Base-by-base conservation (phyloP, 768 basidiomycete genomes). In the Boletus rubroflammeus region DNA sequence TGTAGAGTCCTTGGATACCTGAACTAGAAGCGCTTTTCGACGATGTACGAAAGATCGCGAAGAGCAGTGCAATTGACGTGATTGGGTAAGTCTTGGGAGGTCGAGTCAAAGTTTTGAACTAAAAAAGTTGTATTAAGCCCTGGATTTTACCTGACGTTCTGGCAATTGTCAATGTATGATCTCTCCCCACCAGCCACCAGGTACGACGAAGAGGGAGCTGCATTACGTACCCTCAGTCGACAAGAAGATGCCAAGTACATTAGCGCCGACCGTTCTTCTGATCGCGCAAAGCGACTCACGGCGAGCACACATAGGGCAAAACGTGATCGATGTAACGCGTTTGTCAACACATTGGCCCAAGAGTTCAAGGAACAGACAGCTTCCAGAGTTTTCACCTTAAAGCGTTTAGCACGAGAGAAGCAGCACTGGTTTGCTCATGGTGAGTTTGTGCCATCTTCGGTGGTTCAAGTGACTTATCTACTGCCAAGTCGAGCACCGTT, bases 131-230 rank as follows among this genome's bases (percentile, higher is more conserved):
- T 26, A 60, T 47, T 0, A 34, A 97, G 96, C 3, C 86, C 93
- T 28, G 89, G 85, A 3, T 98, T 99, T 73, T 98, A 94, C 65
- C 72, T 91, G 43, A 93, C 95, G 3, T 99, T 98, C 74, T 99
- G 97, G 97, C 95, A 98, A 68, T 72, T 98, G 48, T 88, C 92
- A 1, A 88, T 89, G 32, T 91, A 93, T 63, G 97, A 99, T 69
- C 78, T 98, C 32, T 74, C 82, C 1, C 88, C 90, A 13, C 93
- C 95, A 0, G 76, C 79, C 17, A 65, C 81, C 6, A 82, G 82
- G 55, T 99, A 98, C 57, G 85, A 90, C 42, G 86, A 90, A 63
- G 89, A 93, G 63, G 81, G 82, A 29, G 76, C 80, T 25, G 74
- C 77, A 15, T 68, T 91, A 29, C 78, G 81, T 35, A 72, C 78